Evolutionary conservation across 495 filamentous ascomycete species (phyloP).

Genomic region (Glonium stellatum): DNA sequence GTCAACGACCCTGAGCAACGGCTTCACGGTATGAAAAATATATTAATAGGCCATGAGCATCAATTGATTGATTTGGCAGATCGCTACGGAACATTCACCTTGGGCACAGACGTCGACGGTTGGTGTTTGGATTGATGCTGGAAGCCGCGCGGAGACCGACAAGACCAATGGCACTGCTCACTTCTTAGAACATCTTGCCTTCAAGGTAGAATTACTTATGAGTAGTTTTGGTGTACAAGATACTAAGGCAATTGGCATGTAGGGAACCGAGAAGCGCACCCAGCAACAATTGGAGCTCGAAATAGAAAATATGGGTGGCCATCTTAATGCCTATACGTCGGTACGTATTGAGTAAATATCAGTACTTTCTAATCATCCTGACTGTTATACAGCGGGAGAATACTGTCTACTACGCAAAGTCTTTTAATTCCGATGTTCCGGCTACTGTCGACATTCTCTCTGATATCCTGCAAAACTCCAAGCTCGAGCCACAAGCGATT

Average conservation of each 20-base stretch:
- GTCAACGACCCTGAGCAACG: constrained; percentile 93
- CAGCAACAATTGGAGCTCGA: constrained; percentile 97
- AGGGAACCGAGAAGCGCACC: constrained; percentile 86
- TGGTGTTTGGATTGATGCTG: constrained; percentile 99
- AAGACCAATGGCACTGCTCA: constrained; percentile 98
- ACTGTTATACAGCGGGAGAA: constrained; percentile 69
- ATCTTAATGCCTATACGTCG: constrained; percentile 99
- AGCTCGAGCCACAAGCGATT: constrained; percentile 85
- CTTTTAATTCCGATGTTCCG: constrained; percentile 95
- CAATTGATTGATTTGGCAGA: constrained; percentile 47
- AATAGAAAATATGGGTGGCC: constrained; percentile 99
- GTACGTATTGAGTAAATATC: constrained; percentile 49
- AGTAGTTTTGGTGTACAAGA: neutral
- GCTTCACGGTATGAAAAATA: constrained; percentile 70
- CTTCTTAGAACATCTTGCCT: constrained; percentile 98
- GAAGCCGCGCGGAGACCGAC: constrained; percentile 94
- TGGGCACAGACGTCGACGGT: constrained; percentile 98
- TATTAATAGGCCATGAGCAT: constrained; percentile 23
- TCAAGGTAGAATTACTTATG: constrained; percentile 65
- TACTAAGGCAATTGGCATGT: constrained; percentile 31
- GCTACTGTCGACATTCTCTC: constrained; percentile 94
- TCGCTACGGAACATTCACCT: constrained; percentile 95
- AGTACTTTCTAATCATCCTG: constrained; percentile 3
- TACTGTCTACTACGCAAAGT: constrained; percentile 99
- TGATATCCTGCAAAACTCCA: constrained; percentile 98